These are phyloP conservation scores for Hypoxylon sp. DNA, from an alignment of 2,329 filamentous ascomycete genomes.

Conservation along the genomic window DNA sequence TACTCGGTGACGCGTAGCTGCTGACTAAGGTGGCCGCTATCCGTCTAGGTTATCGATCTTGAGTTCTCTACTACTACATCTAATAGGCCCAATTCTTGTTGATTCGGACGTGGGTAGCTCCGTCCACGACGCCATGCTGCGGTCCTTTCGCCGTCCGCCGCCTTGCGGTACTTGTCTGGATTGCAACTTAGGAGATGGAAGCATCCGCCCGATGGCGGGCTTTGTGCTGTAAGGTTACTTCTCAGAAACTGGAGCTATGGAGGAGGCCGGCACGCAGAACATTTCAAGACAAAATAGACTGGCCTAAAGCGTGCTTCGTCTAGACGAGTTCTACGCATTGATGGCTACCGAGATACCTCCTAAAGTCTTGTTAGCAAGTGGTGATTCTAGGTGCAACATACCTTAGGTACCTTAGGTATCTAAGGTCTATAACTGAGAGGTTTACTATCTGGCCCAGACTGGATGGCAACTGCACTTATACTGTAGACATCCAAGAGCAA, in stretches of 20 bases:
- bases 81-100: neutral
- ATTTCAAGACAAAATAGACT: neutral
- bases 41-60: neutral
- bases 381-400: no score
- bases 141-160: constrained; percentile 26
- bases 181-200: neutral
- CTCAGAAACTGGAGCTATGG: neutral
- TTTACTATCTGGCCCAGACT: neutral
- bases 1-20: neutral
- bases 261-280: neutral
- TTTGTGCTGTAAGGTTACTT: neutral
- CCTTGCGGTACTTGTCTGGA: constrained; percentile 13
- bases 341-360: neutral
- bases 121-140: constrained; percentile 16
- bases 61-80: neutral
- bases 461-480: neutral
- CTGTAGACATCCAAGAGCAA: neutral
- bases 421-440: no score
- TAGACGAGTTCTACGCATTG: neutral
- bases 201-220: neutral
- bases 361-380: no score
- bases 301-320: neutral
- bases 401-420: no score
- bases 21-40: neutral
- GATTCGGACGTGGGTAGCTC: constrained; percentile 12